phyloP scores from a whole-genome alignment of 2,329 filamentous ascomycete genomes.

The Coniosporium tulheliwenetii region DNA sequence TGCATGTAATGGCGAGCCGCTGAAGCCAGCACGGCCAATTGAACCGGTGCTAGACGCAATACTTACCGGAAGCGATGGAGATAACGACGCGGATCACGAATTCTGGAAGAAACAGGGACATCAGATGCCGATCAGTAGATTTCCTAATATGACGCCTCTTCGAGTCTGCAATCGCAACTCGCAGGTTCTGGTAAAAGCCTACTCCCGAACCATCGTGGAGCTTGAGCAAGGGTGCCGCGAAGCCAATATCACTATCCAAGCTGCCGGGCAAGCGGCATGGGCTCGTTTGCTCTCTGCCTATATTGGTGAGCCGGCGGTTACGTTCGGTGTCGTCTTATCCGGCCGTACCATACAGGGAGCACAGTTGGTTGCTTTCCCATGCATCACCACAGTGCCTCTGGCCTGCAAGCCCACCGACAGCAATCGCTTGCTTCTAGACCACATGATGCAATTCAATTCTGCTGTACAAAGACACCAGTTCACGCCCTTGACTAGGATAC shows the following conservation, averaged over 20 bases:
- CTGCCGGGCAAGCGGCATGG: constrained; percentile 65
- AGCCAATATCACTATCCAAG: constrained; percentile 58
- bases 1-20: constrained; percentile 16
- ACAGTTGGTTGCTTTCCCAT: constrained; percentile 52
- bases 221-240: constrained; percentile 42
- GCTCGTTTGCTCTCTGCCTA: constrained; percentile 59
- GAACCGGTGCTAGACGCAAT: constrained; percentile 29
- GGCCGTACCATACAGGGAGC: constrained; percentile 50
- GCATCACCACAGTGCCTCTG: constrained; percentile 67
- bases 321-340: constrained; percentile 69
- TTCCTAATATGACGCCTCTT: constrained; percentile 60
- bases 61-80: constrained; percentile 18
- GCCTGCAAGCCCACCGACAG: constrained; percentile 38
- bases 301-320: constrained; percentile 55
- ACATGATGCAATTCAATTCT: constrained; percentile 51
- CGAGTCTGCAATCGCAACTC: constrained; percentile 17
- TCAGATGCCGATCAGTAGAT: constrained; percentile 46
- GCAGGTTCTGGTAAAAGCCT: constrained; percentile 20
- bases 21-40: constrained; percentile 17
- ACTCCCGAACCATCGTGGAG: constrained; percentile 21
- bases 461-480: constrained; percentile 55
- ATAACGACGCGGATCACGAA: constrained; percentile 15
- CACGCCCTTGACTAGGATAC: constrained; percentile 54
- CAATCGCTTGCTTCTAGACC: constrained; percentile 41
- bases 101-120: constrained; percentile 51